Base-by-base conservation (phyloP, 2,329 filamentous ascomycete genomes). In the Beauveria scarabaeidicola region DNA sequence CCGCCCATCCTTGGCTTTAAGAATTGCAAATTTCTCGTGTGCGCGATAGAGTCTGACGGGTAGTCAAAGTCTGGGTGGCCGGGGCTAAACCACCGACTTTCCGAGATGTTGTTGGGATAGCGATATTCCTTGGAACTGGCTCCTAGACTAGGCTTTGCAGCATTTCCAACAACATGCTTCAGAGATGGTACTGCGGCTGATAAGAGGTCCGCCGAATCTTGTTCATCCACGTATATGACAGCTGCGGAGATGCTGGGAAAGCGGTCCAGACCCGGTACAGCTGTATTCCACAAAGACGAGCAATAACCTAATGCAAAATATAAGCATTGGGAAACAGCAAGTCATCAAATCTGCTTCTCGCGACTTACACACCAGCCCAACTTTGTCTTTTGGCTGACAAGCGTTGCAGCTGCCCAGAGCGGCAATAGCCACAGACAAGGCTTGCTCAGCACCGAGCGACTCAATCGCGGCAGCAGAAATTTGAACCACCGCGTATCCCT, bases 21-120 rank as follows among this genome's bases (percentile, higher is more conserved):
- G 64, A 89, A 88, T 0, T 76, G 73, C 4, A 90, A 72, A 60
- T 75, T 84, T 1, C 87, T 79, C 1, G 87, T 87, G 69, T 91
- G 87, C 0, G 84, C 78, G 0, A 89, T 43, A 5, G 53, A 38
- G 53, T 53, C 52, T 3, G 52, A 17, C 38, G 38, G 3, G 17
- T 53, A 53, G 52, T 53, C 38, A 43, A 53, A 53, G 23, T 53
- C 52, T 17, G 1, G 17, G 52, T 53, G 52, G 38, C 52, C 52
- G 38, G 52, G 52, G 23, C 52, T 19, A 3, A 53, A 53, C 52
- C 52, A 53, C 7, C 52, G 38, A 15, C 36, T 11, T 19, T 8
- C 15, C 23, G 23, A 13, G 15, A 52, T 15, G 8, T 11, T 15
- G 8, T 11, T n/a, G 17, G 52, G 17, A 53, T 53, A 53, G 9